Evolutionary conservation across 2,329 filamentous ascomycete genomes (phyloP), one percentile per base, ranked within the genome.

Genomic region (Colletotrichum sp.): DNA sequence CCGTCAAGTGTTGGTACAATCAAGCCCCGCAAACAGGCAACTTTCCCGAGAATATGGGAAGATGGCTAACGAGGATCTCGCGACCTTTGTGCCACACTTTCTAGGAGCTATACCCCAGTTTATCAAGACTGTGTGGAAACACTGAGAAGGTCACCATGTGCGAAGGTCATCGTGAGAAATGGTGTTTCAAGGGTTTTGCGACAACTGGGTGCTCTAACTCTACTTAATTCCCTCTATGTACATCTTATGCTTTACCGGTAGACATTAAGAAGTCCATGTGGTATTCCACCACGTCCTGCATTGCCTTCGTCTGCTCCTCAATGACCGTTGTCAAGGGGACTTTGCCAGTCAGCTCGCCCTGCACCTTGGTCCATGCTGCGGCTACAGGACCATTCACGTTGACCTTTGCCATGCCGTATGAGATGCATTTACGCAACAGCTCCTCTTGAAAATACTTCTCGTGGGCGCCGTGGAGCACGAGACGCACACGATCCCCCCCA

Each of bases 391-490:
- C 54, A 29, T 88, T 89, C 80, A 88, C 87, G 76, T 89, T 89
- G 76, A 87, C 79, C 81, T 88, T 88, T 62, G 82, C 83, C 47
- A 88, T 84, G 62, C 87, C 87, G 8, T 79, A 82, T 27, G 80
- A 79, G 78, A 88, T 87, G 80, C 86, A 88, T 57, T 29, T 57
- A 18, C 54, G 54, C 54, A 57, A 21, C 24, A 57, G 54, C 54
- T 57, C 54, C 54, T 29, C 54, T 21, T 57, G 13, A 6, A 57
- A 57, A 57, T 57, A 57, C 21, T 29, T 29, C 9, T 57, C 54
- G 59, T 79, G 80, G 29, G 78, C 72, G 75, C 90, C 90, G 74
- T 91, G 90, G 36, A 91, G 81, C 2, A 88, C 89, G 33, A 82
- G 74, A 1, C 34, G 69, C 13, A 70, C 69, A 15, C 69, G 51